These are phyloP conservation scores for Bipolaris zeicola DNA, from an alignment of 2,329 filamentous ascomycete genomes.

Conservation along the genomic window DNA sequence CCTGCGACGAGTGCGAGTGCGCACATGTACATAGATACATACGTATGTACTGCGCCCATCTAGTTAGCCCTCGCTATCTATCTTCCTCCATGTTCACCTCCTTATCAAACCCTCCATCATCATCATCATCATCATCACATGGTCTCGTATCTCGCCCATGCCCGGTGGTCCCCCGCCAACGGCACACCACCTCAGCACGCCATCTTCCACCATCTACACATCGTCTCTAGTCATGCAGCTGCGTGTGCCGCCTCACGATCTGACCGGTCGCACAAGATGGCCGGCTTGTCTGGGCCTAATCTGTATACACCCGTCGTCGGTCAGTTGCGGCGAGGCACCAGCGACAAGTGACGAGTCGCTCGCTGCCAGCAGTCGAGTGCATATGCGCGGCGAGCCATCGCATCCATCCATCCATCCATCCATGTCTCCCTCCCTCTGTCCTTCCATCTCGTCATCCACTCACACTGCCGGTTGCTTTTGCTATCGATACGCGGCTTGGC, in stretches of 20 bases:
- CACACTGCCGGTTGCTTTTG: conserved; percentile 3
- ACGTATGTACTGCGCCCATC: not conserved
- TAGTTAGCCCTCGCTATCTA: not conserved
- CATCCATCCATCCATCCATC: not conserved
- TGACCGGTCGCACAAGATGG: conserved; percentile 37
- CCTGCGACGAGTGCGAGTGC: not conserved
- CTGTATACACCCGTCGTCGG: conserved; percentile 24
- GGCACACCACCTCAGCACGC: not conserved
- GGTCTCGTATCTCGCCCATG: not conserved
- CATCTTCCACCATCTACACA: not conserved
- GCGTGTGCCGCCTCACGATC: conserved; percentile 22
- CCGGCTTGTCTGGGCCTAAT: conserved; percentile 19
- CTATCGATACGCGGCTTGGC: conserved; percentile 6
- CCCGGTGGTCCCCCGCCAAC: not conserved
- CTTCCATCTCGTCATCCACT: no score
- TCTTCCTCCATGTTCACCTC: not conserved
- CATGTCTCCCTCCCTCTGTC: not conserved
- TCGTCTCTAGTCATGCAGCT: conserved; percentile 12
- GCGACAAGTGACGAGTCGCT: not conserved
- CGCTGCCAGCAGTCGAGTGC: conserved; percentile 2
- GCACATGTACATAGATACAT: not conserved
- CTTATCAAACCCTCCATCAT: not conserved
- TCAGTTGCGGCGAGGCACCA: conserved; percentile 17
- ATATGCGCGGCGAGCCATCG: conserved; percentile 9
- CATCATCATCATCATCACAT: not conserved